Evolutionary conservation across 73 alveolate species (phyloP), one percentile per base, ranked within the genome.

Genomic region (Blepharisma stoltei): DNA sequence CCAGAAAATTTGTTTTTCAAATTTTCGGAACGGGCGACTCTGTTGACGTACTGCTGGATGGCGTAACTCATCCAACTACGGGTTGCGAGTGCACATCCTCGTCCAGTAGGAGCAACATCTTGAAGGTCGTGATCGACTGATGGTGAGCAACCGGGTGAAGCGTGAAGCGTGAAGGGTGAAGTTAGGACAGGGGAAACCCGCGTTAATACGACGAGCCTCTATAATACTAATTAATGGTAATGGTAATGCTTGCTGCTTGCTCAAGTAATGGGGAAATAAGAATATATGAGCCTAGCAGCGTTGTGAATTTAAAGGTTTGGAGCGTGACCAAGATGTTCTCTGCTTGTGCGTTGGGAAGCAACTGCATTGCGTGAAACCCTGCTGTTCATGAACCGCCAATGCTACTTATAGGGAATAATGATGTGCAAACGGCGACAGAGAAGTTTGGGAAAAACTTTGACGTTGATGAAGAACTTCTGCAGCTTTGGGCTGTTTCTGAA

Each of bases 311-410:
- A 25, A 60, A 60, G 5, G 18, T n/a, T 25, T 60, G 73, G 73
- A 60, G 23, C 5, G 23, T 8, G 14, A 14, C 46, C 0, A 14
- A 60, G 14, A 18, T n/a, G 18, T 60, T 60, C 47, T 8, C 45
- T 9, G 73, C 73, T 20, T 60, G 46, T 14, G 23, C 18, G 23
- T 25, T 20, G 18, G 73, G 73, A 9, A 14, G 46, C 6, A 77
- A 77, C 27, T 43, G 68, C 23, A 43, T 77, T 21, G 79, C 80
- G 0, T 77, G 85, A 81, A 49, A 52, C 38, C 79, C 85, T 1
- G 47, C 77, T 44, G 18, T 3, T 25, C 18, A 9, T n/a, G 46
- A 60, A 20, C 2, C 37, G 2, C 14, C 23, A 25, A 60, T 60
- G 73, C 73, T 60, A 2, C 45, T 60, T 18, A 60, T 60, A 14